Base-by-base conservation (phyloP, 371 early-diverging fungal genomes). In the Mortierella sp. region DNA sequence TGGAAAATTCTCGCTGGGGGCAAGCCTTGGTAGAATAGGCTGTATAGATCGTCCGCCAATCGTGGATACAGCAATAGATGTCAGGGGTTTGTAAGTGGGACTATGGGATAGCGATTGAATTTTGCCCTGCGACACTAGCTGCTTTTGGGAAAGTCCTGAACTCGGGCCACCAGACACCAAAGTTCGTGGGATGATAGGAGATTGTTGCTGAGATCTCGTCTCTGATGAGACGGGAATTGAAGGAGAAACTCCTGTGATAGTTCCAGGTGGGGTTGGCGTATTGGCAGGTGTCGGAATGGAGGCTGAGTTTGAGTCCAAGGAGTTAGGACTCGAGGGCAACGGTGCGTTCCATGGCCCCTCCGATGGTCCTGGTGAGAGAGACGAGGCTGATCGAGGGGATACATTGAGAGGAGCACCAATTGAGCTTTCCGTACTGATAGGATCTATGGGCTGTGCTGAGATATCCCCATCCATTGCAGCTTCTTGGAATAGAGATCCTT, bases 281-380 rank as follows among this genome's bases (percentile, higher is more conserved):
- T 75, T 81, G 47, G 76, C 73, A 10, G 75, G 75, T 3, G 81
- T 75, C 10, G 75, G 72, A 30, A 80, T 75, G 4, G 72, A 59
- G 20, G 63, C 58, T 1, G 60, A 63, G 16, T n/a, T 65, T 16
- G 62, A 52, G 14, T 62, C 40, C 11, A 39, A 49, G 11, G 71
- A 57, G 26, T 37, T 68, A 14, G 73, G 59, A 22, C 58, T 72
- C 3, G 62, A 32, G 3, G 81, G 39, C 5, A 68, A 5, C 0
- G 68, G 57, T 3, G 68, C 45, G 32, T 30, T 47, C 75, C 74
- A 73, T 22, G 51, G 22, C 4, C 30, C 1, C 16, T 35, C 58
- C 11, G 64, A 35, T 0, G 70, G 43, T 6, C 63, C 67, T 5
- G 73, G 60, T 6, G 81, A 52, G 12, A 54, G 60, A 0, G 74